Evolutionary conservation across 164 flowering plant genomes (phyloP), one percentile per base, ranked within the genome.

Genomic region (Cinnamomum micranthum): DNA sequence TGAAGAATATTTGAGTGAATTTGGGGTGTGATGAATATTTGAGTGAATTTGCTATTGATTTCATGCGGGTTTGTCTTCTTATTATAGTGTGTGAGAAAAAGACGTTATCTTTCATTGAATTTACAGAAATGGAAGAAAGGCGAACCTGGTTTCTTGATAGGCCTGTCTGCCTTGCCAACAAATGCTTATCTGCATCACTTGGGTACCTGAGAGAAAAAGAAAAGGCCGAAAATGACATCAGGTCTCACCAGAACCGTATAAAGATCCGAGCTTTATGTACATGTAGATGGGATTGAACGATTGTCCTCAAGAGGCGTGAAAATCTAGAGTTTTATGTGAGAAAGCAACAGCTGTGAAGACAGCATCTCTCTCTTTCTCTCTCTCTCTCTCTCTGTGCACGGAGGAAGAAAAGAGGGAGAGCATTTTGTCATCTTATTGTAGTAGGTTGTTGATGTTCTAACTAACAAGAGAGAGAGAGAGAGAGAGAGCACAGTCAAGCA

Each of bases 121-220:
- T 55, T 35, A 27, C 20, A 19, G 24, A 69, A 41, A 41, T 58
- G 75, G 60, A 70, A 71, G 75, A 71, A 55, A 68, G 73, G 67
- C 59, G 72, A 35, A 86, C 88, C 88, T 86, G 88, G 63, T 81
- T 84, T 80, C 85, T 82, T 19, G 88, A 82, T 79, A 86, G 75
- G 65, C 88, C 85, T 71, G 88, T 86, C 85, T 86, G 88, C 50
- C 86, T 80, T 2, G 88, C 80, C 74, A 86, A 78, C 81, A 86
- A 81, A 79, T 82, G 88, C 79, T 86, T 86, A 79, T 86, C 88
- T 65, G 85, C 88, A 76, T 86, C 88, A 55, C 60, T 55, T 14
- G 60, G 60, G 60, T 55, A 55, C 60, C 60, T 55, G 60, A 55
- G 31, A 71, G 64, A 24, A 71, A 63, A 65, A 73, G 24, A 65